Evolutionary conservation across 1,284 basidiomycete genomes (phyloP), one percentile per base, ranked within the genome.

Genomic region (Vanrija sp.): DNA sequence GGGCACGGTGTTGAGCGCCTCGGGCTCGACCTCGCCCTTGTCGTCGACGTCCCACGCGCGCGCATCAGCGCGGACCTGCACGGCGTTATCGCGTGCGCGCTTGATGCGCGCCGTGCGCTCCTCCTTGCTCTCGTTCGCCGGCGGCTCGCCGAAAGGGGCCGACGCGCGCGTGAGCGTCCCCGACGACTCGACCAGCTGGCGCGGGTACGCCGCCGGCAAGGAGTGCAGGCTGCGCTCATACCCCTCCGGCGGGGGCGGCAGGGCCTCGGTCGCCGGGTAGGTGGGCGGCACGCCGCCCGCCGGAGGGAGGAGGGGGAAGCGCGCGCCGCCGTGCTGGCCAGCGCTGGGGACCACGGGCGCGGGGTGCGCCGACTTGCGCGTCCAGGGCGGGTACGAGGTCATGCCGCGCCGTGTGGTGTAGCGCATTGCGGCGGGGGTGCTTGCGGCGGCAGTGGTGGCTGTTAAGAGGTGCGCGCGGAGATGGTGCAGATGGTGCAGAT

Each of bases 201-300:
- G 81, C 3, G 88, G 83, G 65, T 83, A 83, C 0, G 86, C 84
- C 6, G 86, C 85, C 0, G 88, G 87, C n/a, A 89, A 73, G 34
- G 90, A 69, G 65, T 92, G 89, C 0, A 86, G 86, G 1, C 82
- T 82, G 5, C 81, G 66, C 15, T 65, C 71, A 67, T 79, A 85
- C 12, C 67, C 64, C 51, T 10, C 62, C 60, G 38, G 71, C 64
- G 42, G 74, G 67, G 51, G 74, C 57, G 25, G 64, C 10, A 51
- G 71, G 1, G 34, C 9, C 12, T 18, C 16, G 40, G 40, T n/a
- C 69, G 26, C 55, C 38, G 46, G 58, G 40, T 19, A 26, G 14
- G 26, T 55, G 44, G 39, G 55, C 43, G 44, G 55, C 43, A 19
- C 14, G 12, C 52, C 50, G 21, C 53, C 43, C 5, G 57, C 60